phyloP scores from a whole-genome alignment of 2,329 filamentous ascomycete genomes.

The Fusarium sp. region DNA sequence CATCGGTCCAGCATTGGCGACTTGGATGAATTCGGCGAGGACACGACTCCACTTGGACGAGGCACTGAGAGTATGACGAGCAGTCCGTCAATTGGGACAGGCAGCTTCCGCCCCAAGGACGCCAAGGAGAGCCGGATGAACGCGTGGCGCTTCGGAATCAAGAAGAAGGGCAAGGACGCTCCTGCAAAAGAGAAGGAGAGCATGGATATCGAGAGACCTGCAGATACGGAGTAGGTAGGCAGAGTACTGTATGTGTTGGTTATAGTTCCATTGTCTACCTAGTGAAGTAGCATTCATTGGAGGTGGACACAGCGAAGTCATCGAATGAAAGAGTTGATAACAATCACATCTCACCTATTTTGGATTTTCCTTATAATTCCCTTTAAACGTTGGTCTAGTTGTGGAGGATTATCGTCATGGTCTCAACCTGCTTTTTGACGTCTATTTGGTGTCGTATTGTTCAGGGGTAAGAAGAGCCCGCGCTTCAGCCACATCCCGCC shows the following conservation, averaged over 20 bases:
- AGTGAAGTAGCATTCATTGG: constrained; percentile 14
- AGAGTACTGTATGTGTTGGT: constrained; percentile 4
- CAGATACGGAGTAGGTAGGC: constrained; percentile 45
- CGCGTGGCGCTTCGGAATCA: constrained; percentile 67
- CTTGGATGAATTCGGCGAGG: constrained; percentile 63
- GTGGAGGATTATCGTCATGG: neutral
- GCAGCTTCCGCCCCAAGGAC: constrained; percentile 55
- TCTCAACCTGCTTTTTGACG: neutral
- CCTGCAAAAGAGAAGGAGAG: constrained; percentile 60
- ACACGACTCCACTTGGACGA: constrained; percentile 54
- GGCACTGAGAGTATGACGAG: constrained; percentile 67
- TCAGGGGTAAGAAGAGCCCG: constrained; percentile 14
- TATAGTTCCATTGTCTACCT: constrained; percentile 3
- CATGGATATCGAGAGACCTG: constrained; percentile 59
- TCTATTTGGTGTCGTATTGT: neutral
- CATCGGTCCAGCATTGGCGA: constrained; percentile 68
- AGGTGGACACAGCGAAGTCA: constrained; percentile 22
- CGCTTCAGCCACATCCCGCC: constrained; percentile 27
- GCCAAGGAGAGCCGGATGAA: constrained; percentile 60
- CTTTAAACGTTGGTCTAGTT: neutral
- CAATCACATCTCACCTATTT: constrained; percentile 14
- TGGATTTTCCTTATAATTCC: neutral
- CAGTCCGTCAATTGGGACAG: constrained; percentile 66
- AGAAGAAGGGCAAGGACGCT: constrained; percentile 66
- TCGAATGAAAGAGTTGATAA: constrained; percentile 16